Conservation (phyloP, 2,329 filamentous ascomycete genomes). For the Calcarisporium arbuscula region DNA sequence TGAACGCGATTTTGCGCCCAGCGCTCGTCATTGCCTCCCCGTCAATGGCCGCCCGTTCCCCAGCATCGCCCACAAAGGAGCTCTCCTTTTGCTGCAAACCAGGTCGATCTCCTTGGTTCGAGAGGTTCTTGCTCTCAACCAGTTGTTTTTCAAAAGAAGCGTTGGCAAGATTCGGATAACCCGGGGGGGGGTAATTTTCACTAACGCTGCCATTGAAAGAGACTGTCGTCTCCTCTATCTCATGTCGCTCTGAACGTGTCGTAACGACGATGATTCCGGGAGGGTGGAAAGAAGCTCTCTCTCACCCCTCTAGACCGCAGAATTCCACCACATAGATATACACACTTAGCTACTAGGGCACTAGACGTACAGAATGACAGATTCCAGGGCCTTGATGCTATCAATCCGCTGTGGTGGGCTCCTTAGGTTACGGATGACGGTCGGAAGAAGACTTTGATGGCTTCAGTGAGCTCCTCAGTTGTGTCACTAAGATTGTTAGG, state of each 20-base stretch:
- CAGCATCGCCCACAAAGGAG: conserved; percentile 68
- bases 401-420: conserved; percentile 40
- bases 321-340: conserved; percentile 57
- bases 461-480: conserved; percentile 33
- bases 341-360: conserved; percentile 51
- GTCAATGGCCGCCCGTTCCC: conserved; percentile 50
- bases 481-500: conserved; percentile 36
- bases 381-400: conserved; percentile 47
- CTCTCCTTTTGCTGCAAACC: conserved; percentile 66
- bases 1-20: too few relatives aligned
- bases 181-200: conserved; percentile 71
- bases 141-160: conserved; percentile 57
- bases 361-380: conserved; percentile 53
- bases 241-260: conserved; percentile 43
- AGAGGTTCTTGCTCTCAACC: conserved; percentile 30
- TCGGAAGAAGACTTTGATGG: conserved; percentile 42
- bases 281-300: conserved; percentile 25
- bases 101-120: conserved; percentile 47
- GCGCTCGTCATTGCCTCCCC: too few relatives aligned
- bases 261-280: conserved; percentile 23
- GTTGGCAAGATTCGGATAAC: conserved; percentile 57
- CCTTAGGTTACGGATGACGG: conserved; percentile 40
- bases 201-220: conserved; percentile 76
- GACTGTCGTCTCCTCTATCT: conserved; percentile 49
- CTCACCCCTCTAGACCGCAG: conserved; percentile 42